Evolutionary conservation across 306 rosid genomes (phyloP), one percentile per base, ranked within the genome.

Genomic region (Vigna hirtella): DNA sequence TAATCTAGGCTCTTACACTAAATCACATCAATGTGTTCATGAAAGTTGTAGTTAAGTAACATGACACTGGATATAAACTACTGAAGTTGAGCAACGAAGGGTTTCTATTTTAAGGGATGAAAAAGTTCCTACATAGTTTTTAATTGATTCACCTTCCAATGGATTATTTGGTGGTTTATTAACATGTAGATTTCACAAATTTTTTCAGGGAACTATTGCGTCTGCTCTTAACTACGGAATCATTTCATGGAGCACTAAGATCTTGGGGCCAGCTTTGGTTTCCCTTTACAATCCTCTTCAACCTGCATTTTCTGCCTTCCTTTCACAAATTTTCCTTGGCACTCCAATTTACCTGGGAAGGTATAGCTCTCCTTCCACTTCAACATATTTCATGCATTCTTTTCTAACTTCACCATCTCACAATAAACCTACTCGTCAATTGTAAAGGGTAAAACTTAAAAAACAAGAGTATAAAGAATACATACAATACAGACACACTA

Each of bases 211-310:
- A 79, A 83, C 58, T 47, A 75, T 92, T 81, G 89, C 98, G 36
- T 95, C 98, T 81, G 98, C 98, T 45, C 89, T 95, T 59, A 92
- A 86, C 73, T 92, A 91, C 85, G 98, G 91, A 82, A 88, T 95
- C 38, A 61, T 88, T 58, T 85, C 91, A 48, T 95, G 98, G 98
- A 71, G 91, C 88, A 95, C 89, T 81, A 95, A 89, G 81, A 88
- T 95, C 73, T 73, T 95, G 83, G 98, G 98, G 70, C 98, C 98
- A 72, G 82, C 98, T 58, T 74, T 95, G 89, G 98, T 95, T 69
- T 88, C 98, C 78, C 93, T 92, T 70, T 95, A 95, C 85, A 88
- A 86, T 80, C 98, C 98, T 62, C 93, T 95, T 82, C 98, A 95
- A 76, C 98, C 98, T 84, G 97, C 85, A 0, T 87, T 88, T 55